Base-by-base conservation (phyloP, 1,284 basidiomycete genomes). In the Dichomitus squalens region DNA sequence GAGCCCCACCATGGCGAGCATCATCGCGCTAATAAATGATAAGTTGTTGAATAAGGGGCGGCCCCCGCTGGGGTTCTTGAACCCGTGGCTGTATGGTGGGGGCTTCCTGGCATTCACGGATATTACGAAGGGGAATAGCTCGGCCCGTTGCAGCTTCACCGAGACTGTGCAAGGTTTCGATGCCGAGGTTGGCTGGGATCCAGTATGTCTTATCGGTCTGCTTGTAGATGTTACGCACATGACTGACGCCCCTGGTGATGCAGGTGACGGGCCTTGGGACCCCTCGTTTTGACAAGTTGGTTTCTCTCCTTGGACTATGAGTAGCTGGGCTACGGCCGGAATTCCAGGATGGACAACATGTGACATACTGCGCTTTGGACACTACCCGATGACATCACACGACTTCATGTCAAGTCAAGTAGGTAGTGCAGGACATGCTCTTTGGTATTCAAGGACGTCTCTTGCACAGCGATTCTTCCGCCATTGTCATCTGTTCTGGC, bases 21-120 rank as follows among this genome's bases (percentile, higher is more conserved):
- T 86, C 53, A 68, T 87, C 50, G 75, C 82, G 4, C 73, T 86
- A 65, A 66, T 86, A 21, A 86, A 86, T 65, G 84, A 85, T 63
- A 70, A 73, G 20, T 74, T 79, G 7, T 60, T 79, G 25, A 63
- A 71, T 0, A 52, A 65, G 16, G 80, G 80, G 8, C 76, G 77
- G 65, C 62, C 68, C 29, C 48, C 57, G 38, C 68, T 82, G 1
- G 81, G 81, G 7, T 83, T 79, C 72, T 54, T 82, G 43, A 82
- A 82, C 70, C 80, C 81, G 5, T 73, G 77, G 63, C 64, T 76
- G 56, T 79, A 68, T 44, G 40, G 54, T 38, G 47, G 29, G 16
- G 64, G 59, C 18, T 36, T 34, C 20, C 27, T 54, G 23, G 68
- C 65, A 34, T 64, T 71, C 46, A 64, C 56, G 27, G 70, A 69